Base-by-base conservation (phyloP, 345 rosid species). In the Bruguiera gymnorhiza region DNA sequence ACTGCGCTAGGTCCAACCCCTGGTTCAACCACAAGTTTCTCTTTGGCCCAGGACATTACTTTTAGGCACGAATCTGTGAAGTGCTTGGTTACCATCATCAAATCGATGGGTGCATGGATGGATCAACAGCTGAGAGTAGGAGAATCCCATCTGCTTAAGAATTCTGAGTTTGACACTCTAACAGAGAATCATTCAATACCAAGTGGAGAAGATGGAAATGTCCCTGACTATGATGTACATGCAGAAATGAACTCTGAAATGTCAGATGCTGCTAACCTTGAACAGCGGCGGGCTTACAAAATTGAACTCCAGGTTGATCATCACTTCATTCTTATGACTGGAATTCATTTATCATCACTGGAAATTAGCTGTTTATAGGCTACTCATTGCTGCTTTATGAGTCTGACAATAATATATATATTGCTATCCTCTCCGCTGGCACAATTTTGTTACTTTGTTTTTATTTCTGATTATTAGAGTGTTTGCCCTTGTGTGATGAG, bases 31-130 rank as follows among this genome's bases (percentile, higher is more conserved):
- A 91, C 98, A 56, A 88, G 93, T 73, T 75, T 94, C 76, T 86
- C 98, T 60, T 62, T 87, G 1, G 89, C 86, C 79, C 97, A 94
- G 84, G 97, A 91, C 75, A 76, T 91, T 61, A 82, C 97, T 53
- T 91, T 94, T 75, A 79, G 95, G 71, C 89, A 91, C 72, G 98
- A 94, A 85, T 94, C 98, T 67, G 97, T 94, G 63, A 91, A 86
- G 86, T 91, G 97, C 85, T 85, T 94, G 83, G 98, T 85, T 80
- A 70, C 84, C 82, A 89, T 91, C 70, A 81, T 85, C 71, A 89
- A 81, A 80, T 93, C 96, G 52, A 89, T 89, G 96, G 95, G 95
- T 84, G 59, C 83, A 68, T 94, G 97, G 97, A 91, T 94, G 97
- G 96, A 89, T 75, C 92, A 88, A 78, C 93, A 89, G 54, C 79